Conservation (phyloP, 441 rosid genomes). For the Populus hybrid region DNA sequence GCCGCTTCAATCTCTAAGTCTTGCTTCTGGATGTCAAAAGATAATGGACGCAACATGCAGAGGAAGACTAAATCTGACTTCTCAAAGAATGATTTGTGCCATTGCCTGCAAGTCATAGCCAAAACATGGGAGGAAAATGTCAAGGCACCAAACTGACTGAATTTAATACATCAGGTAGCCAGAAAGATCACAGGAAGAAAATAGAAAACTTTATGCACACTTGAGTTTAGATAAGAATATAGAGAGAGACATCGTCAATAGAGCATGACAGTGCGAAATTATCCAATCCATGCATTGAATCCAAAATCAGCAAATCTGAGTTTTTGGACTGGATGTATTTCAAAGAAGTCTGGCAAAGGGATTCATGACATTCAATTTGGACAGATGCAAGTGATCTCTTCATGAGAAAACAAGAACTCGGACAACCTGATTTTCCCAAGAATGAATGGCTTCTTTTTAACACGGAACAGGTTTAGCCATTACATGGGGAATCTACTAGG, state of each 20-base stretch:
- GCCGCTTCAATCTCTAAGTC: conserved; percentile 79
- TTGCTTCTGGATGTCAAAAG: conserved; percentile 68
- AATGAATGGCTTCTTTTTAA: not conserved
- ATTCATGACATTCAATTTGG: not conserved
- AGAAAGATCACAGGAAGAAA: not conserved
- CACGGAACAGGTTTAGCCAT: too few relatives aligned
- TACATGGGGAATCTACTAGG: too few relatives aligned
- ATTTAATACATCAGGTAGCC: not conserved
- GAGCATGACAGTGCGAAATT: not conserved
- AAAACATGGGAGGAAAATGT: conserved; percentile 1
- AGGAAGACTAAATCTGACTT: conserved; percentile 80
- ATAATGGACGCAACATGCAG: conserved; percentile 65
- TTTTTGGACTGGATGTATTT: not conserved
- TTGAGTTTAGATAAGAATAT: not conserved
- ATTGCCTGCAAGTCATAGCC: conserved; percentile 47
- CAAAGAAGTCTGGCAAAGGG: not conserved
- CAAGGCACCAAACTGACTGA: not conserved
- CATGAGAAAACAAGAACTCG: not conserved
- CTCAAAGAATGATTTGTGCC: conserved; percentile 58
- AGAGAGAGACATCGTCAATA: not conserved
- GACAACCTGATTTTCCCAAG: not conserved
- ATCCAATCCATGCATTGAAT: not conserved
- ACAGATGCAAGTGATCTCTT: not conserved
- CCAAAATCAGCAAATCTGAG: not conserved
- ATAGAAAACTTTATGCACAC: not conserved